These are phyloP conservation scores for Ophiostoma australiae DNA, from an alignment of 2,329 filamentous ascomycete genomes.

Conservation along the genomic window DNA sequence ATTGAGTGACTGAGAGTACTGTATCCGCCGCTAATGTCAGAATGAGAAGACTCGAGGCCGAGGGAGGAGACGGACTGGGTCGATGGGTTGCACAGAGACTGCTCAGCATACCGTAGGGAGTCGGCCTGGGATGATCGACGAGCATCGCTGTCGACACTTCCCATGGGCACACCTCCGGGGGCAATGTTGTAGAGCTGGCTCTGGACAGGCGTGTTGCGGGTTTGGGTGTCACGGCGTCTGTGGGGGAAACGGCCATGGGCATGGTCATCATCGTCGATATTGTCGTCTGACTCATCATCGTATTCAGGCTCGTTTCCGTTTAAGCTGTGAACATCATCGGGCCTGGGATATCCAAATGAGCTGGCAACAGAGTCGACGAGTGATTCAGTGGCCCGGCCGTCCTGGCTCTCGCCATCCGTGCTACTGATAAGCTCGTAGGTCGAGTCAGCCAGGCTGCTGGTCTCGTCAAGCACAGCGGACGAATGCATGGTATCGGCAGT, in stretches of 20 bases:
- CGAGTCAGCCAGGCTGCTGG: conserved; percentile 51
- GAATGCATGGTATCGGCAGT: conserved; percentile 40
- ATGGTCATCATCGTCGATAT: conserved; percentile 30
- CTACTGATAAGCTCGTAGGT: conserved; percentile 53
- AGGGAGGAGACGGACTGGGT: conserved; percentile 30
- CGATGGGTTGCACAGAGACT: conserved; percentile 44
- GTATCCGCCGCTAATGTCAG: conserved; percentile 27
- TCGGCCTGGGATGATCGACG: conserved; percentile 33
- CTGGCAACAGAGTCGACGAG: conserved; percentile 37
- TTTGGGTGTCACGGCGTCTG: conserved; percentile 9
- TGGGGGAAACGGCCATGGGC: not conserved
- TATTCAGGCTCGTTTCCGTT: conserved; percentile 38
- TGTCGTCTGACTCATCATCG: conserved; percentile 47
- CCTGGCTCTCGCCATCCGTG: conserved; percentile 51
- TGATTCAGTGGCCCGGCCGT: conserved; percentile 45
- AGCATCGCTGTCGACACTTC: conserved; percentile 39
- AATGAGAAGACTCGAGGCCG: conserved; percentile 29
- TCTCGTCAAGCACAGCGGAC: conserved; percentile 38
- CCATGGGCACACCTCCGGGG: conserved; percentile 23
- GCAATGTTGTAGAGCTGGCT: conserved; percentile 34
- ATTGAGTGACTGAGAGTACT: conserved; percentile 36
- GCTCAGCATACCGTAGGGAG: conserved; percentile 48
- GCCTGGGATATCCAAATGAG: conserved; percentile 29
- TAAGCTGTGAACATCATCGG: conserved; percentile 34
- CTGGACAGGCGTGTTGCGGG: conserved; percentile 22